These are phyloP conservation scores for Henckelia pumila DNA, from an alignment of 257 asterid genomes.

Conservation along the genomic window DNA sequence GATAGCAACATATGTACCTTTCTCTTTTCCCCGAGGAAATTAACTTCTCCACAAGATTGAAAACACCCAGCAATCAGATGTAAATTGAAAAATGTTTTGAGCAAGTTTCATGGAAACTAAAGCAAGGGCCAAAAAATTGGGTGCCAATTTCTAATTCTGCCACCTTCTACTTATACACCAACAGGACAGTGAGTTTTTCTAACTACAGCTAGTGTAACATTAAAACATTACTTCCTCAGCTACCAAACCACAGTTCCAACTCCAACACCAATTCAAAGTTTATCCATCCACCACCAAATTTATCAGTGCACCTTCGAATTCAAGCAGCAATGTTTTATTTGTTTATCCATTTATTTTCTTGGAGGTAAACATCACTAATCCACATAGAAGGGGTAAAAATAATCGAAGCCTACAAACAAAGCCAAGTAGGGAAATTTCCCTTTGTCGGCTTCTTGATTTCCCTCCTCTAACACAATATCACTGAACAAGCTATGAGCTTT, in stretches of 20 bases:
- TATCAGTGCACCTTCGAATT: conserved; percentile 3
- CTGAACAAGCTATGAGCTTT: conserved; percentile 2
- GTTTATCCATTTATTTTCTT: no score
- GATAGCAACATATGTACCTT: not conserved
- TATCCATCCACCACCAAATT: not conserved
- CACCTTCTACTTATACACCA: not conserved
- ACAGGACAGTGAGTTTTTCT: no score
- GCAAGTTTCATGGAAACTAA: not conserved
- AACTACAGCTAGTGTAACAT: conserved; percentile 8
- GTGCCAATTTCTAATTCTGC: not conserved
- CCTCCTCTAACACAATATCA: not conserved
- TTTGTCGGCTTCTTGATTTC: not conserved
- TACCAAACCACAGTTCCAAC: not conserved
- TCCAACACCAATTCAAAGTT: conserved; percentile 1
- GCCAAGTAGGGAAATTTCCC: conserved; percentile 1
- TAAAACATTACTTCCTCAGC: not conserved
- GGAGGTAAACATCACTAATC: not conserved
- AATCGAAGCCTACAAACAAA: conserved; percentile 15
- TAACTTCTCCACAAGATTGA: not conserved
- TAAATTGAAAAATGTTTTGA: conserved; percentile 3
- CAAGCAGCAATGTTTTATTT: not conserved
- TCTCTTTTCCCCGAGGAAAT: conserved; percentile 4
- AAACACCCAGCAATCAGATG: not conserved
- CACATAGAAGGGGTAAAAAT: conserved; percentile 15
- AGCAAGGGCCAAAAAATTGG: not conserved